Percentiles rank a stretch among this genome's conserved stretches.
phyloP scores from a whole-genome alignment of 352 stramenopile species.

The Globisporangium echinulatum region DNA sequence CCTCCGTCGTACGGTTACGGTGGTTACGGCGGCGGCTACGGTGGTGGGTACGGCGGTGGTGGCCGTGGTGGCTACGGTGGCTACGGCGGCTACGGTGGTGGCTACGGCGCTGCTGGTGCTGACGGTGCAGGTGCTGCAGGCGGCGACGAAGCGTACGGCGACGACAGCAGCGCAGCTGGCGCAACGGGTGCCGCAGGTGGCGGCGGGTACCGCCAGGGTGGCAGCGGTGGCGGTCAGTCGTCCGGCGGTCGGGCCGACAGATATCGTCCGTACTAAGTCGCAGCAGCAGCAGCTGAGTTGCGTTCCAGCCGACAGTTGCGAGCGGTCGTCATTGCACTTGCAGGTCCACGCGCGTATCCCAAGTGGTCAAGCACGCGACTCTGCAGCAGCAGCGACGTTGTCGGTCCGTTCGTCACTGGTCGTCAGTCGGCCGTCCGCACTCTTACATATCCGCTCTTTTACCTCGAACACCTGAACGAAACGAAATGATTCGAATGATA shows the following conservation, averaged over 20 bases:
- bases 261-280: conserved; percentile 78
- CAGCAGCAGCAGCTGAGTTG: too few species aligned
- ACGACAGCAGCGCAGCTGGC: conserved; percentile 17
- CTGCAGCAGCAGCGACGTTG: too few species aligned
- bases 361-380: too few species aligned
- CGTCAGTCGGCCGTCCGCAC: too few species aligned
- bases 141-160: conserved; percentile 25
- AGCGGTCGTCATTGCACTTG: too few species aligned
- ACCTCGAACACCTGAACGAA: too few species aligned
- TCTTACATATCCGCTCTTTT: too few species aligned
- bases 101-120: conserved; percentile 14
- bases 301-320: too few species aligned
- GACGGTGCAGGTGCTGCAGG: conserved; percentile 16
- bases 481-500: too few species aligned
- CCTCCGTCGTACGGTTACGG: not conserved
- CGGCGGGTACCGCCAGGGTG: conserved; percentile 53
- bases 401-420: too few species aligned
- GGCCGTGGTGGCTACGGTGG: conserved; percentile 18
- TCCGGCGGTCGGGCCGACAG: conserved; percentile 65
- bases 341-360: too few species aligned
- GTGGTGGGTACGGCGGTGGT: conserved; percentile 14
- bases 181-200: conserved; percentile 24
- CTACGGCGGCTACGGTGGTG: conserved; percentile 19
- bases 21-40: conserved; percentile 11
- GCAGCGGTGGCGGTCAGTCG: conserved; percentile 33